Base-by-base conservation (phyloP, 1,284 basidiomycete species). In the Rhodotorula sp. region DNA sequence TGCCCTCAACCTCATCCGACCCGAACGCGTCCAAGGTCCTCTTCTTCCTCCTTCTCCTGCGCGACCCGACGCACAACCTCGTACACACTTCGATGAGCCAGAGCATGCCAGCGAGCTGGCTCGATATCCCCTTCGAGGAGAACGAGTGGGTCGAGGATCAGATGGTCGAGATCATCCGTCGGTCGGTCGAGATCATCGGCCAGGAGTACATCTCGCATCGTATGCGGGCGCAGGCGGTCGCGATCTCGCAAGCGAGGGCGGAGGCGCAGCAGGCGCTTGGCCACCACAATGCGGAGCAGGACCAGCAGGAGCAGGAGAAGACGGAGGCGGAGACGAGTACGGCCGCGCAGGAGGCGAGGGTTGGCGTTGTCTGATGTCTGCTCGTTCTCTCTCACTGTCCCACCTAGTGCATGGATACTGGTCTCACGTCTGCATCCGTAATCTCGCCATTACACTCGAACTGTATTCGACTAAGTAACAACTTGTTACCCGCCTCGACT, bases 81-180 rank as follows among this genome's bases (percentile, higher is more conserved):
- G 83, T 84, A 10, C 89, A 89, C 78, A 87, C 87, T 11, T 91
- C 90, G 0, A 80, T 91, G 62, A 90, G 90, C 9, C 94, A 97
- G 79, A 85, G 87, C 11, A 84, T 93, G 19, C 92, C 94, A 0
- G 84, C 82, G 11, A 83, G 85, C 65, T 97, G 94, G 94, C 80
- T 96, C 64, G 86, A 88, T 2, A 83, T 94, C 46, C 93, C 91
- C 86, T 93, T 95, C 79, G 86, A 90, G 71, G 77, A 80, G 67
- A 90, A 92, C 78, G 91, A 94, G 62, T 97, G 94, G 94, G 92
- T 96, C 8, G 94, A 97, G 81, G 92, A 96, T 79, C 81, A 90
- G 32, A 86, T 95, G 67, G 93, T 93, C 2, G 94, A 95, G 76
- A 85, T 88, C 0, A 82, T 97, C 69, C 83, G 90, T 67, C 84